A percentile compares a stretch with the other conserved stretches of the same genome.
These are phyloP conservation scores for Vigna angularis DNA, from an alignment of 306 rosid genomes.

Conservation along the genomic window DNA sequence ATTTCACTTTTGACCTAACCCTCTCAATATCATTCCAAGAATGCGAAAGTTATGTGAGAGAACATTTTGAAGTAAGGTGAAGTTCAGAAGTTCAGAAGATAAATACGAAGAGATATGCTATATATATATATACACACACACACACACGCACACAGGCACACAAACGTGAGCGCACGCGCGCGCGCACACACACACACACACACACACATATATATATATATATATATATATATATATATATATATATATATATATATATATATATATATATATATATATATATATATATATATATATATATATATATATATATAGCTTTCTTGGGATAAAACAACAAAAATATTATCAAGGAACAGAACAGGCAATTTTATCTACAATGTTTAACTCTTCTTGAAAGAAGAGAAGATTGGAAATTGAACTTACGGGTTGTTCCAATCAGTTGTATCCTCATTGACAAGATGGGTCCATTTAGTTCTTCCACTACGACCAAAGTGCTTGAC, in stretches of 20 bases:
- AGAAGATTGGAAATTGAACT: constrained; percentile 47
- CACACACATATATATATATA: no score
- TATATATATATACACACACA: no score
- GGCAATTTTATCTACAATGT: neutral
- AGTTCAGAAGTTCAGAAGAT: constrained; percentile 8
- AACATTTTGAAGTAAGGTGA: constrained; percentile 25
- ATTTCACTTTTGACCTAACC: constrained; percentile 32
- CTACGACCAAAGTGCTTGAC: constrained; percentile 99
- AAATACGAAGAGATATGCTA: neutral
- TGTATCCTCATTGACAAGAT: constrained; percentile 96
- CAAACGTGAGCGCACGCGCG: no score
- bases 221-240: no score
- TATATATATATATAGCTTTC: no score
- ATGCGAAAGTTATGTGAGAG: neutral
- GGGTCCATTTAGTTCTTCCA: constrained; percentile 98
- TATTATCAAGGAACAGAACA: constrained; percentile 27
- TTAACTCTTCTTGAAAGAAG: constrained; percentile 14
- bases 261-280: no score
- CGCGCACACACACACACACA: no score
- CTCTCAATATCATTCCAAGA: constrained; percentile 18
- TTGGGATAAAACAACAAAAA: constrained; percentile 2
- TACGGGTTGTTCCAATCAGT: constrained; percentile 98
- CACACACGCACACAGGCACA: no score
- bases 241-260: no score
- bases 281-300: no score